Base-by-base conservation (phyloP, 306 rosid genomes). In the Notholithocarpus densiflorus region DNA sequence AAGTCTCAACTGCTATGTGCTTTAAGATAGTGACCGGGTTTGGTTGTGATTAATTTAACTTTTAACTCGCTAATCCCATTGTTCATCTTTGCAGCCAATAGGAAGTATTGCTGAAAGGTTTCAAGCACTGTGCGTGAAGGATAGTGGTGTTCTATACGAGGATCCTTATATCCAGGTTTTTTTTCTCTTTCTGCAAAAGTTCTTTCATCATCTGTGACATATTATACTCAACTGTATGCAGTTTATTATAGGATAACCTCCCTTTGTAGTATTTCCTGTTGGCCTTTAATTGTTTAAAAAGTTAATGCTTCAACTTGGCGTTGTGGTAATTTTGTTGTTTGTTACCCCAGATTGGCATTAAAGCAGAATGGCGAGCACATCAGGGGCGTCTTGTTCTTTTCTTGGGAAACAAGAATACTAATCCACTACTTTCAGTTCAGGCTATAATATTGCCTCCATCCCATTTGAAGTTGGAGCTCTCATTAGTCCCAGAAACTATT, bases 151-250 rank as follows among this genome's bases (percentile, higher is more conserved):
- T 82, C 88, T 96, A 62, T 96, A 96, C 1, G 99, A 96, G 85
- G 98, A 96, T 86, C 99, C 99, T 79, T 75, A 96, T 86, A 91
- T 96, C 86, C 99, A 96, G 99, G 99, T 95, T 64, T 74, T 72
- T 77, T 75, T 68, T 54, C 56, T 56, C 70, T 40, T 43, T 68
- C 66, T 48, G 75, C 68, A 20, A 10, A 17, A 59, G 29, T 32
- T 71, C 26, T 72, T 19, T 68, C 17, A 24, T 73, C 53, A 29
- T 31, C 61, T 78, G 54, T 75, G 11, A 32, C 77, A 71, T 69
- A 68, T 66, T 79, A 27, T 12, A 64, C 68, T 45, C 52, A 13
- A 12, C 12, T 72, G 18, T 77, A 7, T 64, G 21, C 19, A 75
- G 26, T 57, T 73, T 70, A 56, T n/a, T 64, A 60, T 68, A 57